phyloP scores from a whole-genome alignment of 805 yeast species.

The Komagataella pastoris region DNA sequence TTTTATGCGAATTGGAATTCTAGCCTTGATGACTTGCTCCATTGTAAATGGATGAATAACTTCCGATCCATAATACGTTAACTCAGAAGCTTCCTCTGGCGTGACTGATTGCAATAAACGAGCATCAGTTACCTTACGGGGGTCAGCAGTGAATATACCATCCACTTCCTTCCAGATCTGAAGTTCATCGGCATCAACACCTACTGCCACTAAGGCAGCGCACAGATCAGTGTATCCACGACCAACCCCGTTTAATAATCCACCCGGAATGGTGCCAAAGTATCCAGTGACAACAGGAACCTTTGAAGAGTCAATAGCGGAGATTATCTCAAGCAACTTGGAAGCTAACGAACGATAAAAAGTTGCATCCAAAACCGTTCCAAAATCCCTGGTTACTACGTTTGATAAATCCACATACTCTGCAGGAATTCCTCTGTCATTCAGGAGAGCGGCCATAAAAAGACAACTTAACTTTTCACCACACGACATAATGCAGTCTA shows the following conservation, averaged over 20 bases:
- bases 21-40: constrained; percentile 96
- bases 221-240: constrained; percentile 97
- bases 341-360: constrained; percentile 47
- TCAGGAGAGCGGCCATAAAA: constrained; percentile 76
- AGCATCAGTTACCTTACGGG: constrained; percentile 87
- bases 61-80: constrained; percentile 95
- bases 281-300: constrained; percentile 94
- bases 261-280: constrained; percentile 94
- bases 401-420: constrained; percentile 67
- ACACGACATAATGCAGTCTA: constrained; percentile 80
- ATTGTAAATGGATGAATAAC: constrained; percentile 98
- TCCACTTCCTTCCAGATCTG: constrained; percentile 99
- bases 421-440: constrained; percentile 71
- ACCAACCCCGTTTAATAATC: constrained; percentile 83
- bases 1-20: constrained; percentile 92
- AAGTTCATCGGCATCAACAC: constrained; percentile 79
- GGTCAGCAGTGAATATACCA: constrained; percentile 97
- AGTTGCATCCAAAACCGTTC: constrained; percentile 48
- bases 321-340: constrained; percentile 32
- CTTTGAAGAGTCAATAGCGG: constrained; percentile 18
- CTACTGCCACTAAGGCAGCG: constrained; percentile 94
- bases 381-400: constrained; percentile 49
- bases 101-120: constrained; percentile 77
- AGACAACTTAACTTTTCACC: constrained; percentile 91
- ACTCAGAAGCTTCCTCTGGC: constrained; percentile 97